Evolutionary conservation across 2,329 filamentous ascomycete species (phyloP).

Genomic region (Tetracladium maxilliforme): DNA sequence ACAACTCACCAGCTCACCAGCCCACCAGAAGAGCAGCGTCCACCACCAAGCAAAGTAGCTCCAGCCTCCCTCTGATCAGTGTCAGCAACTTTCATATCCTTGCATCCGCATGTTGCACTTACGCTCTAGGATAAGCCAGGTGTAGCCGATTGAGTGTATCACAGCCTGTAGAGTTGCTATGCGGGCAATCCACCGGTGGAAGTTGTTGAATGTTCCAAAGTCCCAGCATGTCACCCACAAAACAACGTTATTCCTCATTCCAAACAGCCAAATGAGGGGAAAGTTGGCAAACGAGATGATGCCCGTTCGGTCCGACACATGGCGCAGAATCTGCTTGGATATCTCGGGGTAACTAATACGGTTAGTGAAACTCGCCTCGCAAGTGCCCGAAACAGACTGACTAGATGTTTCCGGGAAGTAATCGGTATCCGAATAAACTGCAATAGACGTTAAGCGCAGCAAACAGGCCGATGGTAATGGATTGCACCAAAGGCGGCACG

Average conservation of each 20-base stretch:
- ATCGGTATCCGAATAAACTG: no score
- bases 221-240: constrained; percentile 57
- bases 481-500: no score
- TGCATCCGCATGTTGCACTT: constrained; percentile 1
- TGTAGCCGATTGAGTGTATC: constrained; percentile 46
- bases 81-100: constrained; percentile 2
- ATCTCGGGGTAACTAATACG: constrained; percentile 16
- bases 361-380: background rate
- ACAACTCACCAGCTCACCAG: constrained; percentile 32
- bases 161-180: constrained; percentile 46
- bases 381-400: constrained; percentile 10
- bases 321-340: constrained; percentile 27
- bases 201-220: constrained; percentile 50
- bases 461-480: no score
- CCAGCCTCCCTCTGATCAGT: constrained; percentile 20
- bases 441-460: no score
- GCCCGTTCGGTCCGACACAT: constrained; percentile 47
- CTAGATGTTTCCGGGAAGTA: constrained; percentile 23
- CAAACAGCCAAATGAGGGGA: constrained; percentile 51
- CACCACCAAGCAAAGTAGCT: constrained; percentile 18
- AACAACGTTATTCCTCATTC: constrained; percentile 49
- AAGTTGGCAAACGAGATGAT: constrained; percentile 50
- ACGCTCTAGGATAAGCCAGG: constrained; percentile 25
- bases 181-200: constrained; percentile 52
- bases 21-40: no score